A percentile compares a stretch with the other conserved stretches of the same genome.
Evolutionary conservation across 176 grass and related monocot species (phyloP).

Genomic region (Hordeum marinum): DNA sequence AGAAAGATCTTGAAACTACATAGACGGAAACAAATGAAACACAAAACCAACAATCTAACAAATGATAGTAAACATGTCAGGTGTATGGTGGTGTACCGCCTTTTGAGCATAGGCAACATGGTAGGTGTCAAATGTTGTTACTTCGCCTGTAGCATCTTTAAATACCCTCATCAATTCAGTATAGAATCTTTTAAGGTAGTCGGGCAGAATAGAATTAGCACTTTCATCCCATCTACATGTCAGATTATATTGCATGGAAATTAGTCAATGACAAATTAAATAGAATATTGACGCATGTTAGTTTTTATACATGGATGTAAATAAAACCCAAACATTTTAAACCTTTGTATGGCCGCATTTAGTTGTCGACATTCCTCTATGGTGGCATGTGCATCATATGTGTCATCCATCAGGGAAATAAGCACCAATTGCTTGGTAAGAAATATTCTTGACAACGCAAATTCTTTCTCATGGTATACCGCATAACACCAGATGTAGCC

Average conservation of each 20-base stretch:
- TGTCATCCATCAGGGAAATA: slow-evolving; percentile 6
- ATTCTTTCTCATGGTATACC: not conserved
- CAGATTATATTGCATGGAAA: not conserved
- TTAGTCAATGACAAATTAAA: not conserved
- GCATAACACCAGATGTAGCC: not conserved
- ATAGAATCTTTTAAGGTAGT: not conserved
- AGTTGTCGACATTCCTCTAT: not conserved
- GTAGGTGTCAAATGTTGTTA: not conserved
- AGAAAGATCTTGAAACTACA: not conserved
- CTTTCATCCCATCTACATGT: not conserved
- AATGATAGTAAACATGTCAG: not conserved
- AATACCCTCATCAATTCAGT: not conserved
- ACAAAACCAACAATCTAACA: not conserved
- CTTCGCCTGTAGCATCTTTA: not conserved
- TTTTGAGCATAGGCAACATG: not conserved
- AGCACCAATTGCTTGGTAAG: not conserved
- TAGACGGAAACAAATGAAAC: not conserved
- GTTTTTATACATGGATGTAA: not conserved
- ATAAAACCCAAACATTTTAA: not conserved
- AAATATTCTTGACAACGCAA: not conserved
- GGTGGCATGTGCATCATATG: slow-evolving; percentile 19
- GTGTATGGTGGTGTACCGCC: not conserved
- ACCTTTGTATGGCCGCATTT: slow-evolving; percentile 22
- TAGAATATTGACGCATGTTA: not conserved
- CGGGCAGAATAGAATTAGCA: not conserved